phyloP scores from a whole-genome alignment of 2,329 filamentous ascomycete species.

The Calycina herbarum region DNA sequence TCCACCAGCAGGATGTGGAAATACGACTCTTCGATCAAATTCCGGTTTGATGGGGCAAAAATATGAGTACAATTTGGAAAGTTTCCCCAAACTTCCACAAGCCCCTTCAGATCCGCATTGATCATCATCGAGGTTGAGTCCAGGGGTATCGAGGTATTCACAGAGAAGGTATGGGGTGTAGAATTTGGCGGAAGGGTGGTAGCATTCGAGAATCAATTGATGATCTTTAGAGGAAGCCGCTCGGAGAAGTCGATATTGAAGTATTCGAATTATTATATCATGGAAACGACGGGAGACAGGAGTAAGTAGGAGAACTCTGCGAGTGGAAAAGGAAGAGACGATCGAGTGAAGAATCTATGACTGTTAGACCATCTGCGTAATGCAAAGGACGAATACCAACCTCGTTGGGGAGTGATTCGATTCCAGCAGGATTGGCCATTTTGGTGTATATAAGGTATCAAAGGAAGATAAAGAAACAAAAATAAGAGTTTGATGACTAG shows the following conservation, averaged over 20 bases:
- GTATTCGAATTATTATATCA: constrained; percentile 59
- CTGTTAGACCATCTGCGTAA: neutral
- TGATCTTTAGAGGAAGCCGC: constrained; percentile 58
- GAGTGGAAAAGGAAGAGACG: constrained; percentile 49
- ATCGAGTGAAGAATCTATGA: constrained; percentile 52
- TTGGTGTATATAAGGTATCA: neutral
- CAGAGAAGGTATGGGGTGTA: constrained; percentile 70
- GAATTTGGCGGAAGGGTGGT: constrained; percentile 68
- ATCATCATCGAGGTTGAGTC: constrained; percentile 46
- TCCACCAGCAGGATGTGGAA: constrained; percentile 40
- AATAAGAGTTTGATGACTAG: neutral
- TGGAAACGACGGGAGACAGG: constrained; percentile 63
- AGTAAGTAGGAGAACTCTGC: constrained; percentile 56
- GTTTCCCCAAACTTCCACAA: constrained; percentile 32
- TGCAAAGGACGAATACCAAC: constrained; percentile 15
- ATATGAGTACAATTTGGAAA: constrained; percentile 34
- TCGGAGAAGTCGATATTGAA: constrained; percentile 63
- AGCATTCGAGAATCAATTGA: constrained; percentile 75
- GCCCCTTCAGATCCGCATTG: constrained; percentile 35
- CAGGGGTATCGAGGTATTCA: constrained; percentile 62
- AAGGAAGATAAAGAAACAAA: neutral
- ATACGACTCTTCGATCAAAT: constrained; percentile 17
- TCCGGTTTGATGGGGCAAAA: constrained; percentile 25
- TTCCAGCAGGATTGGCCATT: constrained; percentile 3
- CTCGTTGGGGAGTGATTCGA: constrained; percentile 30